Conservation (phyloP, 306 rosid genomes). For the Vigna reflexopilosa region DNA sequence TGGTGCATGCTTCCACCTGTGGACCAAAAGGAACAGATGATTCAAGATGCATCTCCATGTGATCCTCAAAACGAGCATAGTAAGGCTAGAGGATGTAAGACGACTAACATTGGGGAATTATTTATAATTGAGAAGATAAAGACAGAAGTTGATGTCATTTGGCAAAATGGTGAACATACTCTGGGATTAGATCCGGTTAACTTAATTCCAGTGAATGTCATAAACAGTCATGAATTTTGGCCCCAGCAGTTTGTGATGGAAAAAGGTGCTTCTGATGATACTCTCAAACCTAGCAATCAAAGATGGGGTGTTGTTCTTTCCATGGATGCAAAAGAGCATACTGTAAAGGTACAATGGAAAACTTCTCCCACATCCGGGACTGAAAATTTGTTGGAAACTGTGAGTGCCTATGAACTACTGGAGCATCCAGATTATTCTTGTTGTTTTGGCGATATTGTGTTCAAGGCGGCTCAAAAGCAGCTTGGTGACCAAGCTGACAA, state of each 20-base stretch:
- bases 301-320: constrained; percentile 90
- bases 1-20: constrained; percentile 77
- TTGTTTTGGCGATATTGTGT: constrained; percentile 86
- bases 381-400: constrained; percentile 62
- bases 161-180: constrained; percentile 85
- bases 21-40: constrained; percentile 47
- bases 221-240: constrained; percentile 86
- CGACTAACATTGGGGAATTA: constrained; percentile 57
- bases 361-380: constrained; percentile 46
- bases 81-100: constrained; percentile 52
- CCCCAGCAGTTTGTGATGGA: constrained; percentile 91
- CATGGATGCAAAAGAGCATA: constrained; percentile 85
- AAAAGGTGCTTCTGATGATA: constrained; percentile 77
- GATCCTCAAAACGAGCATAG: constrained; percentile 46
- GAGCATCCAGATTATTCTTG: constrained; percentile 90
- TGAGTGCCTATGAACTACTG: constrained; percentile 87
- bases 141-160: constrained; percentile 76
- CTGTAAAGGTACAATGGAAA: constrained; percentile 82
- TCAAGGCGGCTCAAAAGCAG: constrained; percentile 67
- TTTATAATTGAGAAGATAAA: constrained; percentile 77
- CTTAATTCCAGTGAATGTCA: constrained; percentile 69
- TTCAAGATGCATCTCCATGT: constrained; percentile 49
- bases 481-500: constrained; percentile 55
- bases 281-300: constrained; percentile 53
- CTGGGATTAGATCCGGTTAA: constrained; percentile 69